Evolutionary conservation across 306 rosid genomes (phyloP), one percentile per base, ranked within the genome.

Genomic region (Urtica urens): DNA sequence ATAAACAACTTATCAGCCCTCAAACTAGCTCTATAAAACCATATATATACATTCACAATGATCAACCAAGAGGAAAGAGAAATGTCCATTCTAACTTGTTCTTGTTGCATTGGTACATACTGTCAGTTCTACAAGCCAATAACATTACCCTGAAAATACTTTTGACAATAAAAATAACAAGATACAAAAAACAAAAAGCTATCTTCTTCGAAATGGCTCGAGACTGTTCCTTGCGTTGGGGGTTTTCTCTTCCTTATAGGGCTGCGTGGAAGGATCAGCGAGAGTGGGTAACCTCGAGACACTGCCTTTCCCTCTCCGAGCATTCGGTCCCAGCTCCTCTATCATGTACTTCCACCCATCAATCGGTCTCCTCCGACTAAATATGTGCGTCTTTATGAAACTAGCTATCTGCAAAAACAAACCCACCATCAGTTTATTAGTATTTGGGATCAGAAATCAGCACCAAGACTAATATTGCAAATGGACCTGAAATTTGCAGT

Each of bases 291-390:
- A 52, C 73, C 97, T 74, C 16, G 94, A 54, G 54, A 84, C 94
- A 66, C 92, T 65, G 30, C 95, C 95, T 63, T 73, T 84, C 34
- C 97, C 97, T 77, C 69, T 84, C 82, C 62, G 77, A 11, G 97
- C 93, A 58, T 90, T 90, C 40, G 97, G 97, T 45, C 97, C 97
- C 41, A 90, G 72, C 64, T 78, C 84, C 77, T 90, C 97, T 63
- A 84, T 84, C 97, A 90, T 81, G 77, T 90, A 84, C 68, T 78
- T 90, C 95, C 97, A 84, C 34, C 95, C 97, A 58, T 90, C 95
- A 20, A 84, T 75, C 19, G 97, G 95, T 65, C 97, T 74, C 65
- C 94, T 74, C 57, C 97, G 64, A 68, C 95, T 90, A 63, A 90
- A 90, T 66, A 90, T 81, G 68, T 84, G 93, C 27, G 90, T 77